phyloP scores from a whole-genome alignment of 257 asterid species.

The Nicotiana tomentosiformis region DNA sequence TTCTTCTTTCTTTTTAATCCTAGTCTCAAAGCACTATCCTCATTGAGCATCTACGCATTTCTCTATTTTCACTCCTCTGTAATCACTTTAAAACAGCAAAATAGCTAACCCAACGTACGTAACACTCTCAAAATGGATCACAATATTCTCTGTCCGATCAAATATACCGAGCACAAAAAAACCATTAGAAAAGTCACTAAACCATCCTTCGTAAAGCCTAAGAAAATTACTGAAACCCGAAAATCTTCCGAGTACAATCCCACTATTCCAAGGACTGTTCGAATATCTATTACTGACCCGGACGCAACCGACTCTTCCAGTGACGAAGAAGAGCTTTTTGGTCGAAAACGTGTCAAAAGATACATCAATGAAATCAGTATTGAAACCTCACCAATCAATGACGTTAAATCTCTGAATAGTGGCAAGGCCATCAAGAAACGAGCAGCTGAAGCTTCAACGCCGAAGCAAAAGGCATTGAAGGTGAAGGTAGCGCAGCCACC shows the following conservation, averaged over 20 bases:
- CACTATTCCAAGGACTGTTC: conserved; percentile 7
- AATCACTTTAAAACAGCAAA: not conserved
- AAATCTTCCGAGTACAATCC: conserved; percentile 7
- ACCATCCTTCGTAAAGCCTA: not conserved
- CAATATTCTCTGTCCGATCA: conserved; percentile 8
- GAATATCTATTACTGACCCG: conserved; percentile 23
- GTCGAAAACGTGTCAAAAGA: conserved; percentile 17
- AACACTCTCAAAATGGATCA: not conserved
- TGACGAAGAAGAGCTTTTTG: conserved; percentile 13
- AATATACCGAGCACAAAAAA: conserved; percentile 18
- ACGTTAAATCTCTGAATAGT: not conserved
- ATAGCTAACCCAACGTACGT: not conserved
- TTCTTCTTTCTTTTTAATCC: conserved; percentile 11
- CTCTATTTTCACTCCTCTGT: not conserved
- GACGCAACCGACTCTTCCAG: conserved; percentile 26
- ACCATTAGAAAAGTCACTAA: conserved; percentile 2
- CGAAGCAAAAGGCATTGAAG: conserved; percentile 8
- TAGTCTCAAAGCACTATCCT: conserved; percentile 6
- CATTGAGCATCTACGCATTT: not conserved
- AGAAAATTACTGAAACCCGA: not conserved
- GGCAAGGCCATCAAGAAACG: not conserved
- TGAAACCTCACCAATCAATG: not conserved
- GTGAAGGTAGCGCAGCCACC: not conserved
- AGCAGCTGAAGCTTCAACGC: not conserved
- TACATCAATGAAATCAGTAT: conserved; percentile 20